Percentiles rank a stretch among this genome's conserved stretches.
Evolutionary conservation across 805 yeast genomes (phyloP).

Genomic region (Saccharomycopsis sp.): DNA sequence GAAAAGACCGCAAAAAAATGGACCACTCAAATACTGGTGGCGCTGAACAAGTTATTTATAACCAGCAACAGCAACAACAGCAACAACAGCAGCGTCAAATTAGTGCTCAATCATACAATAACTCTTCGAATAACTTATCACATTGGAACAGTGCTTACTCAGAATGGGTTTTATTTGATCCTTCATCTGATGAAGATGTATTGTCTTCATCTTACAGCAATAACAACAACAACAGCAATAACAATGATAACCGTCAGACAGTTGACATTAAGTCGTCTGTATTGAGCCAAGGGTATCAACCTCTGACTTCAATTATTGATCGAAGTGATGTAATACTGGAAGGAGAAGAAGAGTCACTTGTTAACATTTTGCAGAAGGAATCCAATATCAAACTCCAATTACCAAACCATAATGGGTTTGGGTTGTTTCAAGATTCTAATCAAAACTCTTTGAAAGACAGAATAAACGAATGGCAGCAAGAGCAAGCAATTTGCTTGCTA

Average conservation of each 20-base stretch:
- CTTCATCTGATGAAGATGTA: slow-evolving; percentile 11
- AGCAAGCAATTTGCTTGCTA: slow-evolving; percentile 6
- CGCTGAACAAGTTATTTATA: no score
- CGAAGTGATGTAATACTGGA: no score
- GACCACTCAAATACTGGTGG: no score
- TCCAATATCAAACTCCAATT: background rate
- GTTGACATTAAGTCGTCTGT: no score
- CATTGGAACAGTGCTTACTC: background rate
- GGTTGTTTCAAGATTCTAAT: slow-evolving; percentile 10
- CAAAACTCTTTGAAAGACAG: slow-evolving; percentile 7
- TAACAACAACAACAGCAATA: background rate
- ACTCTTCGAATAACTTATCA: background rate
- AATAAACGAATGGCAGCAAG: slow-evolving; percentile 19
- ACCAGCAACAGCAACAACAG: no score
- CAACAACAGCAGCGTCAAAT: no score
- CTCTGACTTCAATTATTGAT: background rate
- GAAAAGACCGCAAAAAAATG: no score
- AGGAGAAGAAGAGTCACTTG: slow-evolving; percentile 7
- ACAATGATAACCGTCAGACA: background rate
- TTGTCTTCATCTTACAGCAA: slow-evolving; percentile 8
- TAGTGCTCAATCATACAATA: background rate
- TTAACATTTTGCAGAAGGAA: background rate
- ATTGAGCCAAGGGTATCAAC: background rate
- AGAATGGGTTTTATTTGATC: slow-evolving; percentile 18
- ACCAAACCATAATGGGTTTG: slow-evolving; percentile 9